A percentile compares a stretch with the other conserved stretches of the same genome.
Conservation (phyloP, 2,329 filamentous ascomycete species). For the Alternaria sp. region DNA sequence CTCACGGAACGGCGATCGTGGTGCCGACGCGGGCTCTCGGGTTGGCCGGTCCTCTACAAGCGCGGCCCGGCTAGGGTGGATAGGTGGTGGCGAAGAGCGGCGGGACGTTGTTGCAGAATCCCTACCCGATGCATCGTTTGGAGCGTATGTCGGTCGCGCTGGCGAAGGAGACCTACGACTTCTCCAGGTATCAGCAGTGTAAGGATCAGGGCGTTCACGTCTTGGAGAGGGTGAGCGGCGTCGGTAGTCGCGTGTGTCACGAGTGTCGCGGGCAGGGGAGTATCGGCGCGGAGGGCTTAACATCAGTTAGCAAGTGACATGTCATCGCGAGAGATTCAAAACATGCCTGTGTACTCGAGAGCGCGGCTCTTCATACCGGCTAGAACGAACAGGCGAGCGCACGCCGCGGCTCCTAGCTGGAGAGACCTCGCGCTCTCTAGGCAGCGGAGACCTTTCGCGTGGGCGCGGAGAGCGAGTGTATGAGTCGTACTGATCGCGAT, state of each 20-base stretch:
- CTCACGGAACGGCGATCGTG: conserved; percentile 47
- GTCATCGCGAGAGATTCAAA: background rate
- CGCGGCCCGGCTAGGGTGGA: conserved; percentile 63
- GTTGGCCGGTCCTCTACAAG: conserved; percentile 43
- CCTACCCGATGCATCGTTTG: conserved; percentile 61
- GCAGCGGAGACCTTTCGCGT: conserved; percentile 56
- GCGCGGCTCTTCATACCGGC: conserved; percentile 58
- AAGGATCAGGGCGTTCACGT: conserved; percentile 59
- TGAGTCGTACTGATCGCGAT: conserved; percentile 52
- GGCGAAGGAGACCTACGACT: conserved; percentile 63
- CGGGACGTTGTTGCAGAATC: conserved; percentile 67
- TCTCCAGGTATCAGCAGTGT: conserved; percentile 60
- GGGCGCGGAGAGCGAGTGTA: conserved; percentile 54
- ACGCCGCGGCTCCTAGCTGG: conserved; percentile 57
- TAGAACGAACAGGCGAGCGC: conserved; percentile 53
- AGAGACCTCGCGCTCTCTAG: conserved; percentile 57
- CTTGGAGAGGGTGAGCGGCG: conserved; percentile 64
- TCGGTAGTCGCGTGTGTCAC: conserved; percentile 58
- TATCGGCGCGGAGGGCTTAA: conserved; percentile 51
- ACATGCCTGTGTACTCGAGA: conserved; percentile 50
- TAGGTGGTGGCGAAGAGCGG: conserved; percentile 66
- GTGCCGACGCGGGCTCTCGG: conserved; percentile 46
- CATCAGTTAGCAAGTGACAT: conserved; percentile 15
- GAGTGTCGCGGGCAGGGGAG: conserved; percentile 54
- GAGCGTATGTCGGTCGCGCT: conserved; percentile 47